Evolutionary conservation across 768 basidiomycete genomes (phyloP), one percentile per base, ranked within the genome.

Genomic region (Lactarius trivialis): DNA sequence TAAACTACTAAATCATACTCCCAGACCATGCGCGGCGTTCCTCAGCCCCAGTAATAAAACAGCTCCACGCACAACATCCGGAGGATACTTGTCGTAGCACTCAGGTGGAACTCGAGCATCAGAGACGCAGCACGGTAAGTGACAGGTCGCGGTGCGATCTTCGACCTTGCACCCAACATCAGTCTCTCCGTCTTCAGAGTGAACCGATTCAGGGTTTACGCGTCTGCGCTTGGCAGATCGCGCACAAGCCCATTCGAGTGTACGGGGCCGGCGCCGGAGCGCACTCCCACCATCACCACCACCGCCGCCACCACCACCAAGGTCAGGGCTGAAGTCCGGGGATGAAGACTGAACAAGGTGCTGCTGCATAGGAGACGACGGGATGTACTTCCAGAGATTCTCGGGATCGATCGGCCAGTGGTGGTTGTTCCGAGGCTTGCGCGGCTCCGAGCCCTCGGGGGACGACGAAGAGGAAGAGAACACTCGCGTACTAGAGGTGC

Each of bases 181-280:
- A 7, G 63, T 68, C 53, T 67, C 69, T 24, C 26, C 61, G 24
- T 68, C 68, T 21, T 65, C 64, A 52, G 61, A 59, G 7, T 60
- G 56, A 1, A n/a, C 15, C 4, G 49, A 24, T 5, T 63, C 65
- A 19, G 52, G 53, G 12, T 65, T 60, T 37, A 65, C 54, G 36
- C 73, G 75, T 39, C 71, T 70, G 21, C 76, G 77, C 60, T 76
- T 78, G 19, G 74, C 65, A 24, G 73, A 72, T 50, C 71, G 74
- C 28, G 78, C 74, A 63, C 78, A 79, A 15, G 78, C 78, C 78
- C 78, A 79, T 64, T 79, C 78, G 14, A 80, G 73, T 2, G 74
- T 76, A 54, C 71, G 72, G 55, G 69, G 62, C 26, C 67, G 45
- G 21, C 45, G 67, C 65, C 71, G 45, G 12, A 55, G 53, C 45